Conservation (phyloP, 148 eudicot species). For the Rhododendron ovatum region DNA sequence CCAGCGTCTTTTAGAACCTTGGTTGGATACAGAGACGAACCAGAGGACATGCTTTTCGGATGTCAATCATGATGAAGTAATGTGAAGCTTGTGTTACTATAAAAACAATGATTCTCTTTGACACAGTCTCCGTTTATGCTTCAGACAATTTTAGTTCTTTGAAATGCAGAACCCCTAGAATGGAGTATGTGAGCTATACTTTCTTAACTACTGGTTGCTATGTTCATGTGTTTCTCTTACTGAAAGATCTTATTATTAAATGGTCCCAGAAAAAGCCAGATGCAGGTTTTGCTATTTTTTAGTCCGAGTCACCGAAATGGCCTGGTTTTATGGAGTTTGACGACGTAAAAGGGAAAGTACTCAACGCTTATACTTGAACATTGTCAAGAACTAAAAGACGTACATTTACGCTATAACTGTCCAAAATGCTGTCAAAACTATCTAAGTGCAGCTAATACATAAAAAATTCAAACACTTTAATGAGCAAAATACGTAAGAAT, state of each 20-base stretch:
- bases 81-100: slow-evolving; percentile 67
- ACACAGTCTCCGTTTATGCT: slow-evolving; percentile 95
- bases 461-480: not conserved
- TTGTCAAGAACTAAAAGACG: not conserved
- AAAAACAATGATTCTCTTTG: slow-evolving; percentile 75
- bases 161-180: slow-evolving; percentile 92
- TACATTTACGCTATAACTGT: not conserved
- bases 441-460: not conserved
- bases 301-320: slow-evolving; percentile 89
- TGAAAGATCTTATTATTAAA: not conserved
- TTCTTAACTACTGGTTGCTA: no score
- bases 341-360: slow-evolving; percentile 89
- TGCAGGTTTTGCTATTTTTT: slow-evolving; percentile 90
- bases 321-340: slow-evolving; percentile 98
- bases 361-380: slow-evolving; percentile 8
- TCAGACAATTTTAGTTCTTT: slow-evolving; percentile 87
- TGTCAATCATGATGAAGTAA: slow-evolving; percentile 81
- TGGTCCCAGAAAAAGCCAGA: slow-evolving; percentile 69
- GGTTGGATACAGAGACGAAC: slow-evolving; percentile 66
- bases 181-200: slow-evolving; percentile 50
- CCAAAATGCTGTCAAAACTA: not conserved
- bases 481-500: not conserved
- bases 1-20: no score
- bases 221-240: not conserved
- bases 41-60: slow-evolving; percentile 90